Evolutionary conservation across 2,329 filamentous ascomycete species (phyloP).

Genomic region (Colletotrichum tropicicola): DNA sequence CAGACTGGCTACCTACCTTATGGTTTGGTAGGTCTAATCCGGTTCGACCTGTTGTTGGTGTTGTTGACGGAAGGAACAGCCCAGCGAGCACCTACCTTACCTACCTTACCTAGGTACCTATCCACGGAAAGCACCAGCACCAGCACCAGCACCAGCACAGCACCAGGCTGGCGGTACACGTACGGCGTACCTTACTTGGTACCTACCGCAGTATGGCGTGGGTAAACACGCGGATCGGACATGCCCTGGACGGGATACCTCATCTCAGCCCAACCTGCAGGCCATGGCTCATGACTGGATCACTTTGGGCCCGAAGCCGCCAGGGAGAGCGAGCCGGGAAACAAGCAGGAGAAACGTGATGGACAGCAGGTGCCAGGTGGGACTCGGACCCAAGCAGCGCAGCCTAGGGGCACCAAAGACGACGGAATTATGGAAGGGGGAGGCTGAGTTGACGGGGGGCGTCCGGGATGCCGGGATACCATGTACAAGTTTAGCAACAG

Average conservation of each 20-base stretch:
- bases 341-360: not conserved
- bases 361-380: not conserved
- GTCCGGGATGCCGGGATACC: not conserved
- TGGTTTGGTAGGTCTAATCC: no score
- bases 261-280: not conserved
- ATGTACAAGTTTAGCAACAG: conserved; percentile 28
- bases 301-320: not conserved
- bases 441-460: conserved; percentile 15
- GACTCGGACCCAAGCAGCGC: not conserved
- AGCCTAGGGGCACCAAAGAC: not conserved
- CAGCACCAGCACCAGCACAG: no score
- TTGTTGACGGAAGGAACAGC: not conserved
- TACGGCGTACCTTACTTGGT: no score
- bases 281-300: not conserved
- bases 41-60: not conserved
- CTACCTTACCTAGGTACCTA: no score
- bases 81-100: no score
- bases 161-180: no score
- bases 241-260: no score
- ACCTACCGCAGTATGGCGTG: no score
- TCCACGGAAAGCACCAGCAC: not conserved
- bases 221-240: no score
- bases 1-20: no score
- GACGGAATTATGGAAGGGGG: conserved; percentile 9
- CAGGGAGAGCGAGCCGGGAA: not conserved